phyloP scores from a whole-genome alignment of 352 stramenopile genomes.

The Globisporangium solare region DNA sequence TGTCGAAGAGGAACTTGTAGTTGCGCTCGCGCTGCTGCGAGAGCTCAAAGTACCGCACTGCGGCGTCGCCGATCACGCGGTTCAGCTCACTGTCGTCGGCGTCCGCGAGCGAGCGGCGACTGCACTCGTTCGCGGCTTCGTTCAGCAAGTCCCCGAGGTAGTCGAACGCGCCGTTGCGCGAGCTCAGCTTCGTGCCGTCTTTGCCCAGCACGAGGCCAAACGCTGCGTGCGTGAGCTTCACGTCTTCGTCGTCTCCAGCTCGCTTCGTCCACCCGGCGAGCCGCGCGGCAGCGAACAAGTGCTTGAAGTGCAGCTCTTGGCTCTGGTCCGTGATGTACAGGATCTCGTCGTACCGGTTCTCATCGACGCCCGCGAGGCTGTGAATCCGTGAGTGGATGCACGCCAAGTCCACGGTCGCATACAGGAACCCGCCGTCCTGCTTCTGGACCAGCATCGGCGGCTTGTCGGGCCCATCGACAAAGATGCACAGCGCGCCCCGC shows the following conservation, averaged over 20 bases:
- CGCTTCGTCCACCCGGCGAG: conserved; percentile 43
- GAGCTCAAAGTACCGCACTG: conserved; percentile 82
- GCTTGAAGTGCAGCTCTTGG: conserved; percentile 75
- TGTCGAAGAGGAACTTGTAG: conserved; percentile 85
- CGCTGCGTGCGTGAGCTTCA: conserved; percentile 60
- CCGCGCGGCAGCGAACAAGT: conserved; percentile 62
- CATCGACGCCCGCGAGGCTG: conserved; percentile 58
- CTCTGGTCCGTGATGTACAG: conserved; percentile 82
- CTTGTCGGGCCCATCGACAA: conserved; percentile 64
- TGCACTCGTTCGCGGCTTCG: conserved; percentile 55
- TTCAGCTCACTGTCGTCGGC: conserved; percentile 30
- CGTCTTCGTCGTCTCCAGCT: conserved; percentile 20
- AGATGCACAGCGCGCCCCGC: conserved; percentile 65
- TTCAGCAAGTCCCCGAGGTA: conserved; percentile 74
- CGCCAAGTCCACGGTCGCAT: conserved; percentile 72
- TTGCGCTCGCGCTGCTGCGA: conserved; percentile 79
- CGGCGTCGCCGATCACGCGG: conserved; percentile 59
- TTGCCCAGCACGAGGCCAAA: conserved; percentile 80
- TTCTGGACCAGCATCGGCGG: conserved; percentile 82
- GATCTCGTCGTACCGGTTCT: conserved; percentile 68
- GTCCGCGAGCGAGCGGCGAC: conserved; percentile 45
- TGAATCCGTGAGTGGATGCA: conserved; percentile 73
- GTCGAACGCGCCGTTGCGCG: conserved; percentile 74
- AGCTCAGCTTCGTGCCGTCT: conserved; percentile 79
- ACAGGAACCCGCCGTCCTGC: conserved; percentile 73